Base-by-base conservation (phyloP, 805 yeast genomes). In the Candida argentea region DNA sequence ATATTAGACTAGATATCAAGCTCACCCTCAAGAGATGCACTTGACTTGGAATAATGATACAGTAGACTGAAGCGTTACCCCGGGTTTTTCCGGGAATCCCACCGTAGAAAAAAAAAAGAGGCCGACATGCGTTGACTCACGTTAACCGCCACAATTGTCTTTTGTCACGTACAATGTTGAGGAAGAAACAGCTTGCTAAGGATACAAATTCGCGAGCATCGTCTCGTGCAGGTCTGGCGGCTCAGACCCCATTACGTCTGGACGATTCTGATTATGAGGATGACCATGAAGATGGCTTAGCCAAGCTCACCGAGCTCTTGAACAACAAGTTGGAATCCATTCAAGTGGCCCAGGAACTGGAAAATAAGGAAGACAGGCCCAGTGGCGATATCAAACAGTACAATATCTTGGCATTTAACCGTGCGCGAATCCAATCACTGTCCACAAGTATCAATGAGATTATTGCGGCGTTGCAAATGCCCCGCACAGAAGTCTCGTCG, bases 401-500 rank as follows among this genome's bases (percentile, higher is more conserved):
- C 25, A 32, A 48, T 5, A 59, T 49, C 5, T 34, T 32, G 9
- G 38, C 44, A n/a, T 40, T 59, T 38, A 61, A 57, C 33, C 51
- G 46, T 38, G 39, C 48, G 9, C 36, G 61, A 20, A 59, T 61
- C 30, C 56, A 55, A 26, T 50, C 60, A 1, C 52, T 51, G 25
- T 32, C 49, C 12, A 52, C 61, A 6, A 46, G 67, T 3, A 57
- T 69, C 15, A 55, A 52, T 19, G 73, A 70, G 27, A 57, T 71
- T 18, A 57, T 71, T 5, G 33, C 42, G 7, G 61, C 73, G 1
- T 52, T 70, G 35, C 44, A 48, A 3, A 44, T 48, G 21, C 47
- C 69, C 0, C 42, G 76, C 32, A 51, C 61, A 11, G 63, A 59
- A 32, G 67, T 71, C 4, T 60, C 69, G 20, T 51, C 70, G 1